These are phyloP conservation scores for Plasmodium coatneyi DNA, from an alignment of 169 alveolate genomes.

Conservation along the genomic window DNA sequence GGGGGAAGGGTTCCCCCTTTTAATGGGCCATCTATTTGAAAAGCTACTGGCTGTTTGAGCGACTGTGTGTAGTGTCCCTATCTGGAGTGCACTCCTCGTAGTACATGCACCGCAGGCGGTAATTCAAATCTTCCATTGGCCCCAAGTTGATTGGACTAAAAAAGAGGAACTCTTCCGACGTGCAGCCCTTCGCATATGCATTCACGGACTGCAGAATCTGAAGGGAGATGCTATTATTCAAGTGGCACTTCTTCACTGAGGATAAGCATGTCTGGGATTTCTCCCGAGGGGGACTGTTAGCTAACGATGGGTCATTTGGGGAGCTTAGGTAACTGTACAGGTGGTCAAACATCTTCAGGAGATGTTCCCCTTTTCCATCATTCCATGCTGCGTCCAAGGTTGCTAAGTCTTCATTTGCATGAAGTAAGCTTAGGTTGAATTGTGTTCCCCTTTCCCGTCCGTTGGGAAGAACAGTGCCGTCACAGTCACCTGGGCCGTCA, in stretches of 20 bases:
- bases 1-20: neutral
- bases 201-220: slow-evolving; percentile 4
- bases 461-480: neutral
- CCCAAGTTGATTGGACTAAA: slow-evolving; percentile 27
- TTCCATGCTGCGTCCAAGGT: slow-evolving; percentile 27
- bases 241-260: slow-evolving; percentile 8
- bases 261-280: neutral
- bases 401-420: slow-evolving; percentile 10
- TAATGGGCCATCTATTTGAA: neutral
- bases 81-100: neutral
- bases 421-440: neutral
- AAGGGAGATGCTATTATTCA: slow-evolving; percentile 19
- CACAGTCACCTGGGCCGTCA: neutral
- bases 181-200: slow-evolving; percentile 15
- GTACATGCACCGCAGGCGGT: slow-evolving; percentile 22
- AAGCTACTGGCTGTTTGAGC: neutral
- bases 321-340: neutral
- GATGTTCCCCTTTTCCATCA: slow-evolving; percentile 13
- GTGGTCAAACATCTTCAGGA: slow-evolving; percentile 6
- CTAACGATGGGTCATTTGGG: neutral
- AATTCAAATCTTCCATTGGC: slow-evolving; percentile 5
- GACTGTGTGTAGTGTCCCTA: neutral
- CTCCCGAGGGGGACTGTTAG: neutral
- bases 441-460: neutral
- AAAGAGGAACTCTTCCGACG: slow-evolving; percentile 23